phyloP scores from a whole-genome alignment of 2,329 filamentous ascomycete species.

The Alternaria viburni region DNA sequence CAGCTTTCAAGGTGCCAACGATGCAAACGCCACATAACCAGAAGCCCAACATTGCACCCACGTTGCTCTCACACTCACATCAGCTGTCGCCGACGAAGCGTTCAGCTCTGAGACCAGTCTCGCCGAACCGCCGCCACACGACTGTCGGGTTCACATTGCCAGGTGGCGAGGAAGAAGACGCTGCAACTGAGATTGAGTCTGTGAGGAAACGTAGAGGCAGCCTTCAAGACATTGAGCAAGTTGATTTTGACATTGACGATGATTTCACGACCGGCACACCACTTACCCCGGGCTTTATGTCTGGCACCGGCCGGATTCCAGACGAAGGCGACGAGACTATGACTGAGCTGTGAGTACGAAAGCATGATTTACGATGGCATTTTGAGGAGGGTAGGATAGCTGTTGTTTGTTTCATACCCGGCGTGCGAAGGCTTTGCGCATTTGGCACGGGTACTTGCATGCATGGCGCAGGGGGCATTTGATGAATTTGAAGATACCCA shows the following conservation, averaged over 20 bases:
- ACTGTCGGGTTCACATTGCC: slow-evolving; percentile 28
- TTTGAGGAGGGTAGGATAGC: background rate
- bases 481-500: slow-evolving; percentile 1
- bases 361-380: background rate
- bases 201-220: slow-evolving; percentile 24
- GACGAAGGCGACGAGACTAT: slow-evolving; percentile 28
- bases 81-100: slow-evolving; percentile 33
- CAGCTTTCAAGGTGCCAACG: slow-evolving; percentile 38
- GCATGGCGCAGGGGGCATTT: background rate
- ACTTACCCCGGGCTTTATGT: slow-evolving; percentile 36
- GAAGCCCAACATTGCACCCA: slow-evolving; percentile 16
- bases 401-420: background rate
- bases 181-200: background rate
- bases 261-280: slow-evolving; percentile 50
- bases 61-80: slow-evolving; percentile 19
- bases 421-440: background rate
- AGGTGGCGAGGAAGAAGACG: slow-evolving; percentile 21
- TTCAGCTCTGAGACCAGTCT: slow-evolving; percentile 37
- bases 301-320: slow-evolving; percentile 28
- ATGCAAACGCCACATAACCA: slow-evolving; percentile 37
- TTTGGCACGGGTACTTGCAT: slow-evolving; percentile 1
- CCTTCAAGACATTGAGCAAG: slow-evolving; percentile 22
- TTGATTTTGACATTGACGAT: slow-evolving; percentile 49
- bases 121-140: slow-evolving; percentile 42
- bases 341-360: slow-evolving; percentile 27